phyloP scores from a whole-genome alignment of 2,329 filamentous ascomycete species.

The Hypoxylon sp. region DNA sequence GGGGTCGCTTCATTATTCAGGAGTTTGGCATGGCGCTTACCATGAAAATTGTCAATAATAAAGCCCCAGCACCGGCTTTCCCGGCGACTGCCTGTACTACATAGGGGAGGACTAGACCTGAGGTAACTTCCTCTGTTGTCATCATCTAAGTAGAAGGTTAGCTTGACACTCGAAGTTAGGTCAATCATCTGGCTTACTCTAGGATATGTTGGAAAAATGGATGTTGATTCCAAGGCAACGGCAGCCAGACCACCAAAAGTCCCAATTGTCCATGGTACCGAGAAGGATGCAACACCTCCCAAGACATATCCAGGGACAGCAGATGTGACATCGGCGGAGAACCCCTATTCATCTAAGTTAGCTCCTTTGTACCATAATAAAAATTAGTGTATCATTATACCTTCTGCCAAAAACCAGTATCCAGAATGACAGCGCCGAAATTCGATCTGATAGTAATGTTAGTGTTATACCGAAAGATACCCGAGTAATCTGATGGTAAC shows the following conservation, averaged over 20 bases:
- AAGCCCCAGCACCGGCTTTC: constrained; percentile 73
- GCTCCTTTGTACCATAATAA: too few relatives aligned
- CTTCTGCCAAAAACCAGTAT: constrained; percentile 56
- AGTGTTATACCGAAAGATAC: not conserved
- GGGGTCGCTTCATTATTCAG: too few relatives aligned
- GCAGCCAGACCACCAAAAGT: constrained; percentile 60
- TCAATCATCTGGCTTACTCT: constrained; percentile 41
- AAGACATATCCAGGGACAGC: constrained; percentile 61
- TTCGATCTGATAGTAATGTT: constrained; percentile 44
- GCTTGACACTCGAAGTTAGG: not conserved
- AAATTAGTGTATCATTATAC: too few relatives aligned
- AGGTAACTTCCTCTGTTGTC: constrained; percentile 67
- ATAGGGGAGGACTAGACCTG: constrained; percentile 74
- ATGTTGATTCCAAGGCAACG: constrained; percentile 52
- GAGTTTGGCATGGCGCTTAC: constrained; percentile 55
- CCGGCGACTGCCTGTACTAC: constrained; percentile 75
- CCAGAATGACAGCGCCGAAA: constrained; percentile 63
- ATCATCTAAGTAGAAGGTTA: constrained; percentile 51
- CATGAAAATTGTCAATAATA: constrained; percentile 77
- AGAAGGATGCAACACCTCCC: constrained; percentile 62
- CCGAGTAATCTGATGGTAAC: not conserved
- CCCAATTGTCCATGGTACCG: constrained; percentile 62
- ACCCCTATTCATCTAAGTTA: constrained; percentile 51
- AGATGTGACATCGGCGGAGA: constrained; percentile 55
- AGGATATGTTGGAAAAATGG: constrained; percentile 63